Conservation (phyloP, 2,329 filamentous ascomycete species). For the Xylariomycetidae sp. region DNA sequence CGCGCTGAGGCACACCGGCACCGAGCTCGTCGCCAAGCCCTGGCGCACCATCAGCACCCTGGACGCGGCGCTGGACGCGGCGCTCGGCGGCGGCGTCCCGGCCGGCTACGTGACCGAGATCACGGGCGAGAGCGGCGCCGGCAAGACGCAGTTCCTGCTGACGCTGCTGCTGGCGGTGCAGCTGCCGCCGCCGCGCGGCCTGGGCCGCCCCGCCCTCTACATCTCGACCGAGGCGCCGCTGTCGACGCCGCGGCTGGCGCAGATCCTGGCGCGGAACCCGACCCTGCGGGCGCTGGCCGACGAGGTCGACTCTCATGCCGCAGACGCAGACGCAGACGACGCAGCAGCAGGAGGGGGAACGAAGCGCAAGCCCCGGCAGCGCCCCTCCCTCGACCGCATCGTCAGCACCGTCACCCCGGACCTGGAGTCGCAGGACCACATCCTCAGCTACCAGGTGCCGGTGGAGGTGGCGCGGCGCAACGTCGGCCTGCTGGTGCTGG, state of each 20-base stretch:
- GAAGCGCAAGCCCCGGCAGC: neutral
- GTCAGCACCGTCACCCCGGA: constrained; percentile 80
- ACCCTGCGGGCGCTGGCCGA: constrained; percentile 36
- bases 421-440: constrained; percentile 92
- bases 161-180: constrained; percentile 79
- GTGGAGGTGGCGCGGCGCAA: constrained; percentile 71
- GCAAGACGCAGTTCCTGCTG: constrained; percentile 92
- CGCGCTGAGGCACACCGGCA: constrained; percentile 29
- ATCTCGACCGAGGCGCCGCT: constrained; percentile 88
- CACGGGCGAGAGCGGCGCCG: constrained; percentile 86
- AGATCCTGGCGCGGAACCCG: constrained; percentile 67
- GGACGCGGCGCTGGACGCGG: constrained; percentile 63
- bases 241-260: constrained; percentile 71
- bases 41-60: constrained; percentile 72
- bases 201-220: constrained; percentile 74
- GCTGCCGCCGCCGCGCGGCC: constrained; percentile 65
- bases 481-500: constrained; percentile 77
- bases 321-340: neutral
- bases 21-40: constrained; percentile 29
- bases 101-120: constrained; percentile 81
- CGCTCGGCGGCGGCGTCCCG: constrained; percentile 72
- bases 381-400: constrained; percentile 67
- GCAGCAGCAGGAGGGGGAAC: no score
- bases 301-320: constrained; percentile 1
- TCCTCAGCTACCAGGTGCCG: constrained; percentile 86